Percentiles rank a stretch among this genome's conserved stretches.
Evolutionary conservation across 2,329 filamentous ascomycete species (phyloP).

Genomic region (Curvularia sp.): DNA sequence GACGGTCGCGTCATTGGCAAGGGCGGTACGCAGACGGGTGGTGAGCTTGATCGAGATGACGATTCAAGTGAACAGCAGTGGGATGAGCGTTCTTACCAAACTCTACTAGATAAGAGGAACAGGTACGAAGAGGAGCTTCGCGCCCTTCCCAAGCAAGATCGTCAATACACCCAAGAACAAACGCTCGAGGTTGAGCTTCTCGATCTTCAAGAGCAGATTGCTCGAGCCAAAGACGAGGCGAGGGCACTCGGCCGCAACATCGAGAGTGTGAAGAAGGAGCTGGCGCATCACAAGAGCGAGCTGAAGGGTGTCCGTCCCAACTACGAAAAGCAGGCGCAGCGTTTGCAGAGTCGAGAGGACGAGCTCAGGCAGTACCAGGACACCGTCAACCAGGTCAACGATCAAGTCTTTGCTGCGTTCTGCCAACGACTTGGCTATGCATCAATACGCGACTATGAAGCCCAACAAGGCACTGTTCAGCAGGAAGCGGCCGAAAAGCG

Average conservation of each 20-base stretch:
- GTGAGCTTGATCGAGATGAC: slow-evolving; percentile 71
- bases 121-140: slow-evolving; percentile 80
- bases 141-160: slow-evolving; percentile 78
- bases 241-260: slow-evolving; percentile 82
- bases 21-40: slow-evolving; percentile 94
- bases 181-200: slow-evolving; percentile 78
- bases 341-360: slow-evolving; percentile 68
- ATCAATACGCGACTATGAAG: slow-evolving; percentile 91
- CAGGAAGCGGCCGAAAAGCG: slow-evolving; percentile 89
- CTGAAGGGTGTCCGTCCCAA: slow-evolving; percentile 79
- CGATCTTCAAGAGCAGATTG: slow-evolving; percentile 78
- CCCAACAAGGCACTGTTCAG: slow-evolving; percentile 89
- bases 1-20: slow-evolving; percentile 98
- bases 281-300: slow-evolving; percentile 75
- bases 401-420: slow-evolving; percentile 84
- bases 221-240: slow-evolving; percentile 76
- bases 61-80: slow-evolving; percentile 79
- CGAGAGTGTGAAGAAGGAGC: slow-evolving; percentile 80
- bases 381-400: slow-evolving; percentile 81
- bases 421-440: slow-evolving; percentile 85
- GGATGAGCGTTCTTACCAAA: slow-evolving; percentile 88
- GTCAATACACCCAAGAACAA: slow-evolving; percentile 79
- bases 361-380: slow-evolving; percentile 64
- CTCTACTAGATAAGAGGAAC: slow-evolving; percentile 76
- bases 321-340: slow-evolving; percentile 72